A percentile compares a stretch with the other conserved stretches of the same genome.
Conservation (phyloP, 257 asterid species). For the Solanum pimpinellifolium region DNA sequence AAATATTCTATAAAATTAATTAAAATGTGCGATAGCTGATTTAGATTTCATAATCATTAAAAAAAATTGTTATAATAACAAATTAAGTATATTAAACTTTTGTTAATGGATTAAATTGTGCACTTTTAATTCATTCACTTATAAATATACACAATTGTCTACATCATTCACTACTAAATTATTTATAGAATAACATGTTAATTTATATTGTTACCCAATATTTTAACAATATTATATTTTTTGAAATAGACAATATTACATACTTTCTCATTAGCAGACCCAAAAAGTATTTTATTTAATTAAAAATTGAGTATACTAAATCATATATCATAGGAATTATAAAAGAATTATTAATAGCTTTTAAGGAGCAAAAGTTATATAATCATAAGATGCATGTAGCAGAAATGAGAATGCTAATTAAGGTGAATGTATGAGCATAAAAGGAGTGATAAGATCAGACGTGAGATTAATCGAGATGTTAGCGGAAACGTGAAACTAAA, state of each 20-base stretch:
- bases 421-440: no score
- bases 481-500: no score
- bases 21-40: fast-evolving
- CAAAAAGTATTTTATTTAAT: background rate
- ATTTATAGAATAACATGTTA: background rate
- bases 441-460: no score
- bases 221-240: background rate
- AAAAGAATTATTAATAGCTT: background rate
- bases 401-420: no score
- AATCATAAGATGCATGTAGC: no score
- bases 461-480: no score
- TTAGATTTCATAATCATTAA: no score
- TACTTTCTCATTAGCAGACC: background rate
- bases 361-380: background rate
- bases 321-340: background rate
- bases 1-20: no score
- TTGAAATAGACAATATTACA: background rate
- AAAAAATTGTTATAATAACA: no score
- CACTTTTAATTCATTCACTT: background rate
- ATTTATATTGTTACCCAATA: background rate
- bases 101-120: background rate
- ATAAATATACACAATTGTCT: background rate
- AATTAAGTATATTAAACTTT: background rate
- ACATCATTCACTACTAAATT: background rate
- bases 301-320: background rate